Percentiles rank a stretch among this genome's conserved stretches.
Evolutionary conservation across 2,329 filamentous ascomycete genomes (phyloP).

Genomic region (Colletotrichum horii): DNA sequence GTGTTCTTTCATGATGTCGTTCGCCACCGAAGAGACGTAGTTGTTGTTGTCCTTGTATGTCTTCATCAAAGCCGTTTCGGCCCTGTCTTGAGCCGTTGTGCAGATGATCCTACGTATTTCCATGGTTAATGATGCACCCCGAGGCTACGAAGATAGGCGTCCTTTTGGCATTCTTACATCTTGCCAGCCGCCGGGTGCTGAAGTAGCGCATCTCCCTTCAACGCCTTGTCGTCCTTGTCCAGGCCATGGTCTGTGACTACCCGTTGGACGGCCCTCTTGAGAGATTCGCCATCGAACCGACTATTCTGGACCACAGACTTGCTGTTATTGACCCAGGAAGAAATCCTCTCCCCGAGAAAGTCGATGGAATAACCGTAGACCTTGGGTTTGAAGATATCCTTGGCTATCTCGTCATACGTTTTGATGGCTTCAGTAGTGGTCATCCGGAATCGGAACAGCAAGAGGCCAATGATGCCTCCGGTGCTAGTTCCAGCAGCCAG

Average conservation of each 20-base stretch:
- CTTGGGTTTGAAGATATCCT: background rate
- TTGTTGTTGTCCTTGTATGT: background rate
- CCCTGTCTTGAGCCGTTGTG: background rate
- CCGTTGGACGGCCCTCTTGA: background rate
- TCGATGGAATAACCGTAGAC: background rate
- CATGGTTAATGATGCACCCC: background rate
- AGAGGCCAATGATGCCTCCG: background rate
- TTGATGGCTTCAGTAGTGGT: background rate
- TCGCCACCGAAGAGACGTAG: background rate
- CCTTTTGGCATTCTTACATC: background rate
- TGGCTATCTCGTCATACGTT: background rate
- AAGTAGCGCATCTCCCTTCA: background rate
- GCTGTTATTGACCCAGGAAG: background rate
- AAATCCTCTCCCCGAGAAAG: background rate
- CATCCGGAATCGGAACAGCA: background rate
- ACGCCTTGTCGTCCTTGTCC: background rate
- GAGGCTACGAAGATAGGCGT: background rate
- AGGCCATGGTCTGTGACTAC: background rate
- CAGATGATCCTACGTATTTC: background rate
- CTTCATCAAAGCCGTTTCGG: background rate
- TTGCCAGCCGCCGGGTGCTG: background rate
- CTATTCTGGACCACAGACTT: background rate
- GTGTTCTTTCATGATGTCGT: background rate
- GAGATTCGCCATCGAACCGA: background rate
- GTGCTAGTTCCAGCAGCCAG: background rate